Evolutionary conservation across 2,329 filamentous ascomycete species (phyloP).

Genomic region (Trichoderma atrobrunneum): DNA sequence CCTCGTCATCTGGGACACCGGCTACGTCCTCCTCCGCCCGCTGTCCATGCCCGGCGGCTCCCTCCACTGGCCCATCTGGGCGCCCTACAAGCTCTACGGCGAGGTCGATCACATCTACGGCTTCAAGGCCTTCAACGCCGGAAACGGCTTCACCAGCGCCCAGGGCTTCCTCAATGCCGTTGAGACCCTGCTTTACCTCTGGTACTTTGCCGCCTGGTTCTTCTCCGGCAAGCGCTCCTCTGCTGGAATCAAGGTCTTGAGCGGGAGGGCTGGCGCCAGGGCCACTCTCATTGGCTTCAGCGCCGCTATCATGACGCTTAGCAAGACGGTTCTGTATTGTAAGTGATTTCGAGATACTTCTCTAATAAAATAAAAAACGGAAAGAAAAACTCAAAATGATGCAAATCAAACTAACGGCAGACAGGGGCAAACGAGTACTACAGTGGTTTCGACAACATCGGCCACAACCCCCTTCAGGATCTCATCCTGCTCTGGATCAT

Average conservation of each 20-base stretch:
- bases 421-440: constrained; percentile 57
- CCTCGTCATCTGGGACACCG: constrained; percentile 76
- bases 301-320: constrained; percentile 58
- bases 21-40: constrained; percentile 76
- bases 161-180: constrained; percentile 68
- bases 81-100: constrained; percentile 78
- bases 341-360: constrained; percentile 24
- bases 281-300: constrained; percentile 51
- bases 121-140: constrained; percentile 63
- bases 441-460: constrained; percentile 55
- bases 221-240: constrained; percentile 16
- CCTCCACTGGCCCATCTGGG: constrained; percentile 70
- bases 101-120: constrained; percentile 80
- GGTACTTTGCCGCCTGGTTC: constrained; percentile 49
- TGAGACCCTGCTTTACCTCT: constrained; percentile 63
- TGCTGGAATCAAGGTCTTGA: constrained; percentile 33
- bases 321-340: constrained; percentile 63
- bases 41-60: constrained; percentile 76
- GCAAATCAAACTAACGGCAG: background rate
- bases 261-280: constrained; percentile 42
- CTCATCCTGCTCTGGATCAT: constrained; percentile 56
- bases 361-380: background rate
- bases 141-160: constrained; percentile 73
- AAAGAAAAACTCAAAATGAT: background rate
- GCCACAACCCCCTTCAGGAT: constrained; percentile 48